These are phyloP conservation scores for Trichoderma gamsii DNA, from an alignment of 495 filamentous ascomycete genomes.

Conservation along the genomic window DNA sequence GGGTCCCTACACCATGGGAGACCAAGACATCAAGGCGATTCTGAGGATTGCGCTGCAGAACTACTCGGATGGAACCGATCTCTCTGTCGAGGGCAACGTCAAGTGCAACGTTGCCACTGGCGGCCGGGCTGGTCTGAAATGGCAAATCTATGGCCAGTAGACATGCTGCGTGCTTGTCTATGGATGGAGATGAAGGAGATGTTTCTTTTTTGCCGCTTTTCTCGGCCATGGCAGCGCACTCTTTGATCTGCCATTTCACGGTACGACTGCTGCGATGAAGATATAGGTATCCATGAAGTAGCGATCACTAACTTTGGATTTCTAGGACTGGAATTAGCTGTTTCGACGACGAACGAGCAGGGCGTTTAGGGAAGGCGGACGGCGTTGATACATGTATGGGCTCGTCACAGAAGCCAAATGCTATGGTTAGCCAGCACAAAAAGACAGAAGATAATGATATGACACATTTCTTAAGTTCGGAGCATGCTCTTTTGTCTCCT, in stretches of 20 bases:
- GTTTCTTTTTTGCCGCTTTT: not conserved
- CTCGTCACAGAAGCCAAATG: no score
- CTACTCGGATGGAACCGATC: slow-evolving; percentile 9
- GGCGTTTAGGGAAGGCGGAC: no score
- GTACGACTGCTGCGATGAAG: not conserved
- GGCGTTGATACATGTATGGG: no score
- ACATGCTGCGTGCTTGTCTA: not conserved
- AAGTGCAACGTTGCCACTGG: not conserved
- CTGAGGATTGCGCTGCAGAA: not conserved
- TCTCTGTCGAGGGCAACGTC: slow-evolving; percentile 1
- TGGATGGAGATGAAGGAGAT: not conserved
- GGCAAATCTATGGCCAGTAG: slow-evolving; percentile 5
- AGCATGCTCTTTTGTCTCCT: no score
- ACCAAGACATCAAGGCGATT: not conserved
- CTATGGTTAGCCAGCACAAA: no score
- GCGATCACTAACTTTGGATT: no score
- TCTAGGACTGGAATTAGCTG: no score
- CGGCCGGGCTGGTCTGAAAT: not conserved
- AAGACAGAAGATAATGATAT: no score
- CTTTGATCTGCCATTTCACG: not conserved
- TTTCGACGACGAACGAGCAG: no score
- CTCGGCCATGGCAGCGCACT: not conserved
- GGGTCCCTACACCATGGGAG: not conserved
- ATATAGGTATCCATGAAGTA: not conserved
- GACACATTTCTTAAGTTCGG: no score